These are phyloP conservation scores for Kluyveromyces marxianus DNA, from an alignment of 1,139 yeast species.

Conservation along the genomic window DNA sequence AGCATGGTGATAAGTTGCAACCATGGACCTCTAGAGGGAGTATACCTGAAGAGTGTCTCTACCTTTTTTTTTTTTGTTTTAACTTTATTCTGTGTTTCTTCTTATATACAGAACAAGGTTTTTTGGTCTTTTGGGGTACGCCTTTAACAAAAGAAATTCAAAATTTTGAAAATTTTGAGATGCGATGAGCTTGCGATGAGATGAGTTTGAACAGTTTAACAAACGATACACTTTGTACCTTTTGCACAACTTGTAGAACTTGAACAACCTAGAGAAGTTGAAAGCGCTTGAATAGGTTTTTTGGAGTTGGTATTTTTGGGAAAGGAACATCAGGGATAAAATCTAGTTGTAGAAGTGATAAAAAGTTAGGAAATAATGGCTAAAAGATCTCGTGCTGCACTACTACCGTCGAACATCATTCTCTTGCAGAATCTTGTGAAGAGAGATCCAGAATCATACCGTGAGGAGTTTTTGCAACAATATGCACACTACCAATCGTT, in stretches of 20 bases:
- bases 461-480: conserved; percentile 89
- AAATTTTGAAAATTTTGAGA: conserved; percentile 4
- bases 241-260: neutral
- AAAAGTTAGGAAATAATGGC: conserved; percentile 45
- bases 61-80: no score
- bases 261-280: neutral
- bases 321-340: neutral
- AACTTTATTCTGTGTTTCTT: no score
- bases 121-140: no score
- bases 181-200: conserved; percentile 2
- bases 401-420: conserved; percentile 85
- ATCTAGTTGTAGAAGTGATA: no score
- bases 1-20: no score
- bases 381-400: conserved; percentile 82
- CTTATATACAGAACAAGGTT: no score
- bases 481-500: conserved; percentile 86
- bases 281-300: no score
- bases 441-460: conserved; percentile 88
- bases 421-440: conserved; percentile 84
- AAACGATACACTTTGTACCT: neutral
- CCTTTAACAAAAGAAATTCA: neutral
- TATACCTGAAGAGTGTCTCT: no score
- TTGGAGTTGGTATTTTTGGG: no score
- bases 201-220: neutral
- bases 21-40: no score